Conservation (phyloP, 768 basidiomycete species). For the Chalciporus pseudorubinellus region DNA sequence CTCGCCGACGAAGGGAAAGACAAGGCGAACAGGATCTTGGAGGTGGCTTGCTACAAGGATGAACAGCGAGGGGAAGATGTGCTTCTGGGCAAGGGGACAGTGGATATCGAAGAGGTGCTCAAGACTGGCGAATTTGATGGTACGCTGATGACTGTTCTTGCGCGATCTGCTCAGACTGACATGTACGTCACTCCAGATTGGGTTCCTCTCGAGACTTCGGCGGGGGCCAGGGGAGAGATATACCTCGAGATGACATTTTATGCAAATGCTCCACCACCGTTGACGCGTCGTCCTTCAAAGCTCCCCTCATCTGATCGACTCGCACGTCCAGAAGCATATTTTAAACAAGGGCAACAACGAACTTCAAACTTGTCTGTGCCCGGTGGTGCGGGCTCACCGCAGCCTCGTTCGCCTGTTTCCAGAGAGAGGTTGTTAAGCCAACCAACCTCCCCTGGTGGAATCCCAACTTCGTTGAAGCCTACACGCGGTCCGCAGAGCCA, state of each 20-base stretch:
- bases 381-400: slow-evolving; percentile 14
- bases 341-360: slow-evolving; percentile 21
- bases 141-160: slow-evolving; percentile 36
- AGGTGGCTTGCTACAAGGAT: slow-evolving; percentile 77
- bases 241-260: slow-evolving; percentile 95
- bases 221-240: slow-evolving; percentile 74
- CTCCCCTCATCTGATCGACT: slow-evolving; percentile 50
- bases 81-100: slow-evolving; percentile 66
- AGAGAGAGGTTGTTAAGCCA: slow-evolving; percentile 13
- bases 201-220: slow-evolving; percentile 58
- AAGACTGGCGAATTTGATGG: slow-evolving; percentile 91
- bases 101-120: slow-evolving; percentile 78
- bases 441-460: neutral
- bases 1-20: slow-evolving; percentile 54
- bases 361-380: slow-evolving; percentile 11
- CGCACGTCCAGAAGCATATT: slow-evolving; percentile 37
- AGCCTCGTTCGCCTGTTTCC: slow-evolving; percentile 7
- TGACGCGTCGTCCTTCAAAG: slow-evolving; percentile 53
- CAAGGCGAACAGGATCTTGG: slow-evolving; percentile 49
- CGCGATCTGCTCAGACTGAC: slow-evolving; percentile 4
- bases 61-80: slow-evolving; percentile 72
- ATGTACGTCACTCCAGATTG: slow-evolving; percentile 53
- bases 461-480: slow-evolving; percentile 24
- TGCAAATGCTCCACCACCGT: slow-evolving; percentile 60
- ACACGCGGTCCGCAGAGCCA: slow-evolving; percentile 11